phyloP scores from a whole-genome alignment of 2,329 filamentous ascomycete genomes.

The Cladophialophora yegresii region DNA sequence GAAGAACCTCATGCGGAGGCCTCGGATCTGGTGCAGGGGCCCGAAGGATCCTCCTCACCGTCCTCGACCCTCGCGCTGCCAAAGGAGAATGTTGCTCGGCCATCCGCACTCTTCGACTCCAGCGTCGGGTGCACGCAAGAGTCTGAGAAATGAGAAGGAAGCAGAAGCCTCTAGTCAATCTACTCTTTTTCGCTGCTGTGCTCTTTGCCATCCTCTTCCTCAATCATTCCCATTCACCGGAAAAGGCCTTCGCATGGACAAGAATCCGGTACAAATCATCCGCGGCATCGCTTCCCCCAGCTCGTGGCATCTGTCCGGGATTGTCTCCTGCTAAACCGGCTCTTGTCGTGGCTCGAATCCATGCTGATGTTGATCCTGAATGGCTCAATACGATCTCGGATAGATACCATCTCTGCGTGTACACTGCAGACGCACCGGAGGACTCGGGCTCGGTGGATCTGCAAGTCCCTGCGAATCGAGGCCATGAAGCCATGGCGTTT shows the following conservation, averaged over 20 bases:
- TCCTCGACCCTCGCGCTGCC: neutral
- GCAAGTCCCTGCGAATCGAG: conserved; percentile 51
- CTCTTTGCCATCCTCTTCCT: conserved; percentile 1
- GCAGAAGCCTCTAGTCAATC: neutral
- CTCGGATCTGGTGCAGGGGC: neutral
- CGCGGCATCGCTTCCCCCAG: neutral
- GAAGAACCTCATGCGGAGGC: neutral
- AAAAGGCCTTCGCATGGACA: neutral
- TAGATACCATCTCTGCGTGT: conserved; percentile 52
- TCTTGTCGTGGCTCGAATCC: conserved; percentile 48
- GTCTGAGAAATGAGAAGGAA: conserved; percentile 4
- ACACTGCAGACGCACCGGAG: conserved; percentile 45
- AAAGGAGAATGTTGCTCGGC: neutral
- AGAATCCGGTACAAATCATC: conserved; percentile 2
- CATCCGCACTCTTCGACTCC: neutral
- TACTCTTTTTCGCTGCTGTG: neutral
- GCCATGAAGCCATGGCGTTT: conserved; percentile 53
- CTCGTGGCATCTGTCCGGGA: conserved; percentile 49
- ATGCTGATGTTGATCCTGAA: conserved; percentile 45
- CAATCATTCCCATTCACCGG: neutral
- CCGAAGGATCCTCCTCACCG: neutral
- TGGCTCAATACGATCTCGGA: conserved; percentile 48
- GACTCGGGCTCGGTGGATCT: conserved; percentile 40
- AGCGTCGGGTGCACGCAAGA: neutral
- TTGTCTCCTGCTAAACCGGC: conserved; percentile 48